Evolutionary conservation across 257 asterid genomes (phyloP).

Genomic region (Coffea eugenioides): DNA sequence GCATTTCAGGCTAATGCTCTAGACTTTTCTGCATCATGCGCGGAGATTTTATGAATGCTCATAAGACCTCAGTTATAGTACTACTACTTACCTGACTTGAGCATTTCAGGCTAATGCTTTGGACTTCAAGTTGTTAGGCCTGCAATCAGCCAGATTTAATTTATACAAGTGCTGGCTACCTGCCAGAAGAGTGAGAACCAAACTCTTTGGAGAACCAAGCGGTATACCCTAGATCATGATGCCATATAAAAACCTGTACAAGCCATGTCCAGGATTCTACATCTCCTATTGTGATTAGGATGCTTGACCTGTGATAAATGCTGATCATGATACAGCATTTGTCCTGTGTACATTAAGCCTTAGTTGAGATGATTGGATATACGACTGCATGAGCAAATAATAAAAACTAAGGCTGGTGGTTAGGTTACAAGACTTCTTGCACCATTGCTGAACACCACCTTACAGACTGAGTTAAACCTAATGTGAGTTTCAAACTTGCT

Average conservation of each 20-base stretch:
- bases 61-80: background rate
- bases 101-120: background rate
- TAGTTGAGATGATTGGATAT: background rate
- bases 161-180: background rate
- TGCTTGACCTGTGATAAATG: background rate
- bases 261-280: background rate
- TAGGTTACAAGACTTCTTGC: background rate
- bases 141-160: background rate
- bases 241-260: background rate
- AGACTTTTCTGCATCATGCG: background rate
- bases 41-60: background rate
- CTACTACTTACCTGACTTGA: background rate
- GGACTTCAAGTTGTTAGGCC: background rate
- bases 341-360: background rate
- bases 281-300: background rate
- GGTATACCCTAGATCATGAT: no score
- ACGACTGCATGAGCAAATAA: background rate
- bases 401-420: background rate
- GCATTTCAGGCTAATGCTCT: background rate
- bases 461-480: background rate
- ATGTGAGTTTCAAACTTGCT: background rate
- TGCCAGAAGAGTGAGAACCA: slow-evolving; percentile 8
- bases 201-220: background rate
- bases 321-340: background rate
- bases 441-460: no score